These are phyloP conservation scores for Coelastrella sp. DNA, from an alignment of 139 green algal genomes.

Conservation along the genomic window DNA sequence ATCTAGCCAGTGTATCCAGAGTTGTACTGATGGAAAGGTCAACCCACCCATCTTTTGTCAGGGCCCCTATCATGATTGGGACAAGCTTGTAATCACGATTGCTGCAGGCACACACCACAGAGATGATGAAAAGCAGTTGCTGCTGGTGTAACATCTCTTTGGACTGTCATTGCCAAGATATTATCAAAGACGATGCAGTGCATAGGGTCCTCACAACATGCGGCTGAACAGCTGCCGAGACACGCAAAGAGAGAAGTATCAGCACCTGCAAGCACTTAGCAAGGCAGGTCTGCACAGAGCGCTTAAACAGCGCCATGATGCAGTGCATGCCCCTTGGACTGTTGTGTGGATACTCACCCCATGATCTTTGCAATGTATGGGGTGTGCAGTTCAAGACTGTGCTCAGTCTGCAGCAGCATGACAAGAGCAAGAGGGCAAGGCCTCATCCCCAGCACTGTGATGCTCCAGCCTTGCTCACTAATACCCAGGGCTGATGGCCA, in stretches of 20 bases:
- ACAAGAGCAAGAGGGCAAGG: background rate
- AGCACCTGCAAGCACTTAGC: too few relatives aligned
- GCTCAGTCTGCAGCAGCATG: constrained; percentile 79
- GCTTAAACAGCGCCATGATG: too few relatives aligned
- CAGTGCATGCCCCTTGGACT: too few relatives aligned
- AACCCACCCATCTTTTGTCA: constrained; percentile 69
- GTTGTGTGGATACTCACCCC: constrained; percentile 42
- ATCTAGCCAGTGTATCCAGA: too few relatives aligned
- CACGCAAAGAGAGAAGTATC: too few relatives aligned
- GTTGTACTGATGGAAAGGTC: background rate
- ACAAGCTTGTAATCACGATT: constrained; percentile 79
- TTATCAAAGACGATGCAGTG: too few relatives aligned
- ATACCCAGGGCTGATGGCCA: background rate
- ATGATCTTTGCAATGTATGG: constrained; percentile 87
- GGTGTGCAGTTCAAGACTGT: constrained; percentile 96
- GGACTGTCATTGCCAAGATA: too few relatives aligned
- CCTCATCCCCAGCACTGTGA: background rate
- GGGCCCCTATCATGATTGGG: constrained; percentile 94
- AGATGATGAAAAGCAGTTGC: too few relatives aligned
- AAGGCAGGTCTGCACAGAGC: too few relatives aligned
- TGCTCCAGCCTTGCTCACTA: background rate
- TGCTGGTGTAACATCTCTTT: too few relatives aligned
- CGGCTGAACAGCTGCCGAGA: too few relatives aligned
- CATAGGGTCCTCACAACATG: background rate
- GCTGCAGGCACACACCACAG: constrained; percentile 36